Evolutionary conservation across 2,329 filamentous ascomycete species (phyloP), one percentile per base, ranked within the genome.

Genomic region (Aspergillus niger): DNA sequence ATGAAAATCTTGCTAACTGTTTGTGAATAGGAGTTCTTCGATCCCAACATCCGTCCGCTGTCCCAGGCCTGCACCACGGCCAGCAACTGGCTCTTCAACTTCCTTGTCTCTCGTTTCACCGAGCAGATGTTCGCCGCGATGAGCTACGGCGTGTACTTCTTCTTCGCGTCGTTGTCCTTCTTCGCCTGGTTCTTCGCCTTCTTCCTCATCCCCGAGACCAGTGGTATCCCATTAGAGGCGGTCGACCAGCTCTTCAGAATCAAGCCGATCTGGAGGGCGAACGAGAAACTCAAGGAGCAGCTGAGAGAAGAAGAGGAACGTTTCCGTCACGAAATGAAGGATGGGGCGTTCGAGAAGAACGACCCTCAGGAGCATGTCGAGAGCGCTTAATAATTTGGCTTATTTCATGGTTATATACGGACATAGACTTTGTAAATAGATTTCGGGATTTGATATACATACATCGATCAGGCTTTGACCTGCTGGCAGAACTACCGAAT

Each of bases 101-200:
- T 77, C 67, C 67, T 72, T 44, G 61, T 77, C 51, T 71, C 71
- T n/a, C 66, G 72, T 36, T 71, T 74, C 63, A 78, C 76, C 13
- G 71, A 76, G 58, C 75, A 78, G 60, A 78, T 79, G 76, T 77
- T 79, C 59, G 67, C 68, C 5, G 63, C 57, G 5, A 78, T 79
- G 75, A 62, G 78, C n/a, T 89, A 84, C 66, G 88, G 86, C 24
- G 86, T 89, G 0, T 90, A 88, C 74, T 85, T 89, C 67, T 89
- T 90, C 80, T 90, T 90, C 65, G 87, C 86, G 1, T 79, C 82
- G 0, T 77, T 89, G 50, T 89, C 88, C 81, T 72, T 89, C 11
- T 60, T 82, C 8, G 84, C 84, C 0, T 77, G 82, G 55, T 60
- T 84, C 57, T 90, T 88, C 63, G 82, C 88, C 26, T 89, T 79